Base-by-base conservation (phyloP, 805 yeast species). In the Kodamaea hsintzibuensis region DNA sequence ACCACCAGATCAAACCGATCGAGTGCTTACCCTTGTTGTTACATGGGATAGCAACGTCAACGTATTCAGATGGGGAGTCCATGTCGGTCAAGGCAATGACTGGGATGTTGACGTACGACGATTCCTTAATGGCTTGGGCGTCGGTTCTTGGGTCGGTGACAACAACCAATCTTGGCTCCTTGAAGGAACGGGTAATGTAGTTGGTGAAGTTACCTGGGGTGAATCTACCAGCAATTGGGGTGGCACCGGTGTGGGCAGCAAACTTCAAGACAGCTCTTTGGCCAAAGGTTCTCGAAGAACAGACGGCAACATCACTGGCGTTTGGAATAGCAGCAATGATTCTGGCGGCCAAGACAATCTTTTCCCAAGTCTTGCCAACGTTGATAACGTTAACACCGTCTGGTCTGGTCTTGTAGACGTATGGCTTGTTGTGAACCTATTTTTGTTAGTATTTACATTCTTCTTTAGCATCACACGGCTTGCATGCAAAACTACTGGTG, bases 121-220 rank as follows among this genome's bases (percentile, higher is more conserved):
- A 92, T 86, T 95, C 99, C 84, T 91, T 91, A 87, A 95, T 95
- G 74, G 99, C 98, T 85, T 95, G 99, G 76, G 97, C 89, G 77
- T 95, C 99, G 69, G 98, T 93, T 88, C 98, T 93, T 84, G 99
- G 99, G 84, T 95, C 99, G 73, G 98, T 93, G 75, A 95, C 99
- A 71, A 95, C 84, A 78, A 95, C 91, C 78, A 95, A 88, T 85
- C 99, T 91, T 86, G 99, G 99, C 86, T 95, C 99, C 85, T 93
- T 95, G 97, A 95, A 95, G 70, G 98, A 91, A 83, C 98, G 93
- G 82, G 99, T 95, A 85, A 93, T 95, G 85, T 95, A 95, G 86
- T 95, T 95, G 79, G 99, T 95, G 95, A 95, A 95, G 84, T 89
- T 87, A 90, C 99, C 99, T 82, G 99, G 99, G 72, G 99, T 95